phyloP scores from a whole-genome alignment of 345 rosid genomes.

The Arabidopsis thaliana region DNA sequence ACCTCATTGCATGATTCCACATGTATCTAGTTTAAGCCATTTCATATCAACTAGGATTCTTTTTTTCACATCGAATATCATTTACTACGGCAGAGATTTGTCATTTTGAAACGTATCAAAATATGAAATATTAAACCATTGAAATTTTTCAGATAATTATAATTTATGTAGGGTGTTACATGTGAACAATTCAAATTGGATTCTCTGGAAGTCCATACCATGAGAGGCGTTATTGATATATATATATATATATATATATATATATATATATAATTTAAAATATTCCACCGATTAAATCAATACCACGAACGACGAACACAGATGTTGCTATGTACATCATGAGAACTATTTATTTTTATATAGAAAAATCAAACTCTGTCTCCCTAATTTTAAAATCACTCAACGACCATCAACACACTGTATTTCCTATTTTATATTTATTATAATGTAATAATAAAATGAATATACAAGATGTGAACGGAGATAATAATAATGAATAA shows the following conservation, averaged over 20 bases:
- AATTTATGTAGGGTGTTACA: slow-evolving; percentile 4
- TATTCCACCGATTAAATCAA: slow-evolving; percentile 24
- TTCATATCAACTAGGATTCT: not conserved
- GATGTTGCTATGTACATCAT: not conserved
- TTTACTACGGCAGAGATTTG: not conserved
- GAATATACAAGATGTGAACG: not conserved
- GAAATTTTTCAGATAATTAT: not conserved
- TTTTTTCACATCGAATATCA: not conserved
- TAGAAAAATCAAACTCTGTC: slow-evolving; percentile 13
- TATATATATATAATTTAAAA: slow-evolving; percentile 9
- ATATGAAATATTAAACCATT: not conserved
- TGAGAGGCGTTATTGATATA: slow-evolving; percentile 14
- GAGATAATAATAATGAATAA: slow-evolving; percentile 10
- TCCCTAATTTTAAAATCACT: not conserved
- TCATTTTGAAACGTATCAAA: not conserved
- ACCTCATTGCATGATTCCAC: slow-evolving; percentile 12
- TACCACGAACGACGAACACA: slow-evolving; percentile 15
- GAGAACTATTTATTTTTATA: not conserved
- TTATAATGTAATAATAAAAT: not conserved
- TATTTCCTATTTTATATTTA: too few species aligned
- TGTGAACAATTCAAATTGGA: slow-evolving; percentile 20
- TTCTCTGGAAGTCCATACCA: slow-evolving; percentile 4
- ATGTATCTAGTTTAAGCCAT: slow-evolving; percentile 1
- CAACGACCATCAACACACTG: slow-evolving; percentile 1
- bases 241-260: not conserved